phyloP scores from a whole-genome alignment of 2,329 filamentous ascomycete species.

The Stachybotrys elegans region DNA sequence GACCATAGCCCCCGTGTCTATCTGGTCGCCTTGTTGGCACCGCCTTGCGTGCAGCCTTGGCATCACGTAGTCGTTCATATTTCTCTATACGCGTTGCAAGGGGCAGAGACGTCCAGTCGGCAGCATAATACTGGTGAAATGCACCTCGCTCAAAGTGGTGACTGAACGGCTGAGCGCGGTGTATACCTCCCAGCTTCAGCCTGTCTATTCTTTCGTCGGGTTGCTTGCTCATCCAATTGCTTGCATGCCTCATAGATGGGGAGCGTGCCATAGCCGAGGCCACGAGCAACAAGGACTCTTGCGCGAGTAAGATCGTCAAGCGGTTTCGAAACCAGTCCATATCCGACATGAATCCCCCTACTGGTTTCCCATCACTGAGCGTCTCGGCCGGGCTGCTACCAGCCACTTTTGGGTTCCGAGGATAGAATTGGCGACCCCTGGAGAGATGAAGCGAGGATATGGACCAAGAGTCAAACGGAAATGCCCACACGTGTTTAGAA shows the following conservation, averaged over 20 bases:
- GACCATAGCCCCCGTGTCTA: too few relatives aligned
- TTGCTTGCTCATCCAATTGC: constrained; percentile 26
- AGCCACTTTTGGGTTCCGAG: constrained; percentile 6
- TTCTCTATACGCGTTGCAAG: too few relatives aligned
- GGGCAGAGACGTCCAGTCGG: too few relatives aligned
- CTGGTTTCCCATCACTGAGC: constrained; percentile 5
- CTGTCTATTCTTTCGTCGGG: constrained; percentile 18
- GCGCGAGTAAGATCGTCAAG: constrained; percentile 26
- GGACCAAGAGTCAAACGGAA: constrained; percentile 39
- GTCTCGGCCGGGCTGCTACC: not conserved
- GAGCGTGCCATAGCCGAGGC: constrained; percentile 30
- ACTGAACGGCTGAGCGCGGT: constrained; percentile 35
- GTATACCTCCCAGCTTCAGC: constrained; percentile 35
- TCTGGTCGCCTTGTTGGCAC: too few relatives aligned
- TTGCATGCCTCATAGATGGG: constrained; percentile 20
- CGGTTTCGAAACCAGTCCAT: constrained; percentile 29
- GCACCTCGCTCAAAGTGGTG: constrained; percentile 34
- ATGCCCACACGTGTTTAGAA: constrained; percentile 38
- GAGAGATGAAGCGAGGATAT: constrained; percentile 32
- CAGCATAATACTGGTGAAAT: too few relatives aligned
- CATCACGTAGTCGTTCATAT: too few relatives aligned
- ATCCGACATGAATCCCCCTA: constrained; percentile 12
- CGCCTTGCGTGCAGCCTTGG: too few relatives aligned
- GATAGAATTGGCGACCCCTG: constrained; percentile 29
- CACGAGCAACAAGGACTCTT: constrained; percentile 21